Evolutionary conservation across 306 rosid genomes (phyloP), one percentile per base, ranked within the genome.

Genomic region (Leucaena leucocephala): DNA sequence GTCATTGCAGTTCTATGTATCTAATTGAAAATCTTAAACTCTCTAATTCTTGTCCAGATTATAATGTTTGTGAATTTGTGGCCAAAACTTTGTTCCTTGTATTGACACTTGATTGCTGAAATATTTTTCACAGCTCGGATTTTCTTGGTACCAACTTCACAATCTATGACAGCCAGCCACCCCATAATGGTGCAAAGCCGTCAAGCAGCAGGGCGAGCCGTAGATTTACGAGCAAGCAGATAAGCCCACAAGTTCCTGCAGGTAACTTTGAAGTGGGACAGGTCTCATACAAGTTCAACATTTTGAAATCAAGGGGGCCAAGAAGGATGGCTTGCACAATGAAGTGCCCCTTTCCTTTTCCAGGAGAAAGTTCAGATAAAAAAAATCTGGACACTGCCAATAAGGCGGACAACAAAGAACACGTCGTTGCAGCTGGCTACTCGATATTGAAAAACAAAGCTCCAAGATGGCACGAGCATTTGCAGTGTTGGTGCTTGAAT

Each of bases 401-500:
- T 3, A 86, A 79, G 76, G 80, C 38, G 77, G 83, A 84, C 72
- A 62, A 70, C 64, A 82, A 82, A 14, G 92, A 89, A 40, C 65
- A 49, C 22, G 38, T 80, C 8, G 42, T 80, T 11, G 40, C 86
- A 59, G 57, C 89, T 40, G 93, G 87, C 59, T 73, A 49, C 85
- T 85, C 98, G 27, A 61, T 87, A 71, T 90, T 96, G 91, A 91
- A 88, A 78, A 96, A 96, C 83, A 96, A 96, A 86, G 98, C 98
- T 74, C 99, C 98, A 27, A 89, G 99, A 77, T 96, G 99, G 99
- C 98, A 96, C 6, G 97, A 93, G 58, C 91, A 90, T 89, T 84
- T 93, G 83, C 98, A 91, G 71, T 96, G 99, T 82, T 93, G 99
- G 99, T 96, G 99, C 83, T 89, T 96, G 86, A 96, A 96, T 86